phyloP scores from a whole-genome alignment of 805 yeast genomes.

The Wickerhamiella kurtzmanii region DNA sequence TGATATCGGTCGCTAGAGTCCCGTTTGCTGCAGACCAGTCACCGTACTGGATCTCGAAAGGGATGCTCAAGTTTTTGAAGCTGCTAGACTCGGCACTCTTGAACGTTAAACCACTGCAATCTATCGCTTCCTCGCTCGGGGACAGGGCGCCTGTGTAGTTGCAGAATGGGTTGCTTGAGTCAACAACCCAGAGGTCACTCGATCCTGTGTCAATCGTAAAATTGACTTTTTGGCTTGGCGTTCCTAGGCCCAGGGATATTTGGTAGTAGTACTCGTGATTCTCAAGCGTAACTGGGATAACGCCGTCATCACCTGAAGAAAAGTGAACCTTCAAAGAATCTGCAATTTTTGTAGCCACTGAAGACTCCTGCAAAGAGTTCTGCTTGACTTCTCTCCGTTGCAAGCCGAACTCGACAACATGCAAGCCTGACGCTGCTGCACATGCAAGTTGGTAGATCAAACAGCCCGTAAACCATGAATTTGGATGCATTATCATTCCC shows the following conservation, averaged over 20 bases:
- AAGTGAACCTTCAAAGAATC: neutral
- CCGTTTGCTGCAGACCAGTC: slow-evolving; percentile 42
- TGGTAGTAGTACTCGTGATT: slow-evolving; percentile 17
- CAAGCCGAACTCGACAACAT: neutral
- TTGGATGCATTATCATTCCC: too few species aligned
- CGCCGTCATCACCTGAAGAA: neutral
- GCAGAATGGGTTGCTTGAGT: slow-evolving; percentile 12
- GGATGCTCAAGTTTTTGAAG: slow-evolving; percentile 8
- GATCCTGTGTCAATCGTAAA: slow-evolving; percentile 62
- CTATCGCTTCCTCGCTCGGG: slow-evolving; percentile 11
- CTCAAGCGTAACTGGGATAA: neutral
- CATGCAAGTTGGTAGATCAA: too few species aligned
- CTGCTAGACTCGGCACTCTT: slow-evolving; percentile 22
- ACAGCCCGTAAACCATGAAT: too few species aligned
- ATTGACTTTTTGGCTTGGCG: slow-evolving; percentile 37
- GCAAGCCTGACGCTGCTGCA: too few species aligned
- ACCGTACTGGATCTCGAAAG: slow-evolving; percentile 23
- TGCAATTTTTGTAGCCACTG: neutral
- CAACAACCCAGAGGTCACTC: slow-evolving; percentile 50
- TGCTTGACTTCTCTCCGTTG: neutral
- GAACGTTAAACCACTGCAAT: slow-evolving; percentile 19
- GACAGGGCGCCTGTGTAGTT: neutral
- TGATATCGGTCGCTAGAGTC: slow-evolving; percentile 34
- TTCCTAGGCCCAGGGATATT: slow-evolving; percentile 32
- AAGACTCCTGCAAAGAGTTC: neutral